A percentile compares a stretch with the other conserved stretches of the same genome.
Conservation (phyloP, 2,329 filamentous ascomycete genomes). For the Fusarium fujikuroi region DNA sequence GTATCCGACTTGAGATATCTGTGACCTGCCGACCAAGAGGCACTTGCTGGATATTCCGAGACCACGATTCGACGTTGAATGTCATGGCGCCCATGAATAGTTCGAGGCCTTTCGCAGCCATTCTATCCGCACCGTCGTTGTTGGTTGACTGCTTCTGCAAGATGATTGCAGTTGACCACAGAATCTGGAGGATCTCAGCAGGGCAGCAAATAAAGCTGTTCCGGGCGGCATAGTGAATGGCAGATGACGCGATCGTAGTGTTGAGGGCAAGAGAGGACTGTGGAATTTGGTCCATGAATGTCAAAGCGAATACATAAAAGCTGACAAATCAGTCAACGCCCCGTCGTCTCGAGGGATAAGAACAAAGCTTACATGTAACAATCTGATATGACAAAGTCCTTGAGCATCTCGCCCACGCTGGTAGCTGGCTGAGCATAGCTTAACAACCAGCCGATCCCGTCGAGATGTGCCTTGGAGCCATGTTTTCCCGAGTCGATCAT, state of each 20-base stretch:
- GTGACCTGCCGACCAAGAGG: conserved; percentile 9
- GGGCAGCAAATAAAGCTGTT: conserved; percentile 19
- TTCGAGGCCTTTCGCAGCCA: neutral
- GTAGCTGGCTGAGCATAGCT: neutral
- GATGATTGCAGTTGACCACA: conserved; percentile 1
- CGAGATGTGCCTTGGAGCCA: conserved; percentile 12
- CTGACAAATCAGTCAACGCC: neutral
- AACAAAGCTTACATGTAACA: conserved; percentile 1
- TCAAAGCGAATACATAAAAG: conserved; percentile 12
- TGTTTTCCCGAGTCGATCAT: conserved; percentile 16
- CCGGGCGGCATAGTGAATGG: conserved; percentile 9
- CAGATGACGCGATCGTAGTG: neutral
- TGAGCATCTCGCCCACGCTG: neutral
- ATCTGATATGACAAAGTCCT: conserved; percentile 14
- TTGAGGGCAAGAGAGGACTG: neutral
- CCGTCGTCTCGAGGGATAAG: rapidly evolving
- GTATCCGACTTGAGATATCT: conserved; percentile 5
- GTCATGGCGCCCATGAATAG: conserved; percentile 5
- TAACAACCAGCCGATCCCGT: neutral
- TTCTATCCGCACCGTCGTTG: neutral
- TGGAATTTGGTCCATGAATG: conserved; percentile 1
- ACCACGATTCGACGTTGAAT: conserved; percentile 9
- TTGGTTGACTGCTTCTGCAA: neutral
- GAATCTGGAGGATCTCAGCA: conserved; percentile 5
- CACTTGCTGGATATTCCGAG: neutral